phyloP scores from a whole-genome alignment of 306 rosid species.

The Phaseolus lunatus region DNA sequence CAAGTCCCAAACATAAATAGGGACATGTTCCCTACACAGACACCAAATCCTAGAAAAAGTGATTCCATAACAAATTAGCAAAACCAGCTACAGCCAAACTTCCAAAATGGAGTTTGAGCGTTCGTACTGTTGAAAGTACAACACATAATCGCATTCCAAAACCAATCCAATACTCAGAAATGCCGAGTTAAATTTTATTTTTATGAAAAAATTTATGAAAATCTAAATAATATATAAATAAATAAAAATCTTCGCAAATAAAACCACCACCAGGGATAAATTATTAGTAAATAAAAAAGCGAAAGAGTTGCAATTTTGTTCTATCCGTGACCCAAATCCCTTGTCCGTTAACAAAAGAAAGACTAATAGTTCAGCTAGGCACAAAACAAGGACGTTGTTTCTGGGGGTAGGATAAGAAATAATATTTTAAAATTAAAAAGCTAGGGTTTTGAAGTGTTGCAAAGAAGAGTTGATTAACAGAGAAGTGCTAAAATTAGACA shows the following conservation, averaged over 20 bases:
- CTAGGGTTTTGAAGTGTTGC: conserved; percentile 45
- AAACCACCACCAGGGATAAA: background rate
- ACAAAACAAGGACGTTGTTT: conserved; percentile 4
- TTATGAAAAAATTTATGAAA: conserved; percentile 31
- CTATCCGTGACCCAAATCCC: conserved; percentile 2
- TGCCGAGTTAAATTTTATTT: background rate
- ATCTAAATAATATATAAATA: background rate
- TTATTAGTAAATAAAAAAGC: background rate
- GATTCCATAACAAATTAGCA: background rate
- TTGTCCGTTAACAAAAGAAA: background rate
- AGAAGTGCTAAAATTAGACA: conserved; percentile 38
- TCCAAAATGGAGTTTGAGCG: background rate
- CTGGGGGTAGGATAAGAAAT: background rate
- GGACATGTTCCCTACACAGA: conserved; percentile 9
- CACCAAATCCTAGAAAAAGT: background rate
- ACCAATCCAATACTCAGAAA: conserved; percentile 11
- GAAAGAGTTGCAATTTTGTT: background rate
- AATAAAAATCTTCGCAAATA: background rate
- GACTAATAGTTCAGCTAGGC: conserved; percentile 12
- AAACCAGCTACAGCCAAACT: conserved; percentile 6
- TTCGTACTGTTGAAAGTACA: conserved; percentile 35
- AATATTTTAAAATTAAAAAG: background rate
- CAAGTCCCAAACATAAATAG: conserved; percentile 9
- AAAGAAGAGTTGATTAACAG: background rate
- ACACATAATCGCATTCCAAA: background rate